These are phyloP conservation scores for Citrus sp. DNA, from an alignment of 345 rosid species.

Conservation along the genomic window DNA sequence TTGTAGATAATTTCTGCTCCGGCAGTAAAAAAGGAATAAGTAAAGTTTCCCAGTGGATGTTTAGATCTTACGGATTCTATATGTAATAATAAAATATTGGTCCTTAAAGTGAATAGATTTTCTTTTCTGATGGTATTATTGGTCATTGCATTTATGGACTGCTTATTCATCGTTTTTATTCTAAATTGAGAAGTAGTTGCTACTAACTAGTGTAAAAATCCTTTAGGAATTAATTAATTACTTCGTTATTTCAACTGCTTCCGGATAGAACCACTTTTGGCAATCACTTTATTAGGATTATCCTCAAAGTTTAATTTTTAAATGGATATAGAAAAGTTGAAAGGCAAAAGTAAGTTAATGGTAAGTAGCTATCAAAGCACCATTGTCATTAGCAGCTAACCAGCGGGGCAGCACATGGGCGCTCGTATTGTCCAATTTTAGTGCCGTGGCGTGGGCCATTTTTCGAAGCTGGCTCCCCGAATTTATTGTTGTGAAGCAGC, in stretches of 20 bases:
- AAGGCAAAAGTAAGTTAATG: neutral
- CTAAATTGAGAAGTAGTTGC: too few species aligned
- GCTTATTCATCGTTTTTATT: too few species aligned
- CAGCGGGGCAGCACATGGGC: constrained; percentile 26
- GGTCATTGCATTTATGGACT: too few species aligned
- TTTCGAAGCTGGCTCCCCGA: neutral
- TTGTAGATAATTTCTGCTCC: neutral
- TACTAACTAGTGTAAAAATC: too few species aligned
- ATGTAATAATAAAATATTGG: neutral
- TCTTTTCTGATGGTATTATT: too few species aligned
- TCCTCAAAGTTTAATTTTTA: neutral
- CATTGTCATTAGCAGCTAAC: neutral
- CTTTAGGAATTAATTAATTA: neutral
- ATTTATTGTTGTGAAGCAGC: constrained; percentile 27
- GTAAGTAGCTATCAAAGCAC: neutral
- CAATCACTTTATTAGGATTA: neutral
- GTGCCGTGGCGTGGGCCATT: constrained; percentile 16
- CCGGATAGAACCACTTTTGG: neutral
- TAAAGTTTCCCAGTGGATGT: neutral
- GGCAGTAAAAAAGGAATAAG: neutral
- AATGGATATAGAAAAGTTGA: neutral
- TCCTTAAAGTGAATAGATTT: neutral
- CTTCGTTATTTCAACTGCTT: neutral
- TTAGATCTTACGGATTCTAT: neutral
- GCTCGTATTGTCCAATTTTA: constrained; percentile 1